phyloP scores from a whole-genome alignment of 768 basidiomycete genomes.

The Amanita rubescens region DNA sequence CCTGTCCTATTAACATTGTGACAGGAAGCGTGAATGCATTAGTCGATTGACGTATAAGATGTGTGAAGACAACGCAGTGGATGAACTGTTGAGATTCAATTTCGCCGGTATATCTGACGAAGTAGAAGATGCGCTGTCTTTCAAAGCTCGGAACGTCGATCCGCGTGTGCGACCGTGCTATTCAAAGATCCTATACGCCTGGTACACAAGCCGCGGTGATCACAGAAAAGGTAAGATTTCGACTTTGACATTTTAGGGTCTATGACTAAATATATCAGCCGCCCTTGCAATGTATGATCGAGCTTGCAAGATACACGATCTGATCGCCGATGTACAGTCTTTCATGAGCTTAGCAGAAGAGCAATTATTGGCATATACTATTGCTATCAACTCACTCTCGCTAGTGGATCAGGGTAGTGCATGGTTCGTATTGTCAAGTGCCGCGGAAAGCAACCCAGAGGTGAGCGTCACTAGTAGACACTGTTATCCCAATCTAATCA shows the following conservation, averaged over 20 bases:
- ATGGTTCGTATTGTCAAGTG: constrained; percentile 68
- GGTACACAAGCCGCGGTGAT: constrained; percentile 83
- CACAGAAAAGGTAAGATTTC: constrained; percentile 75
- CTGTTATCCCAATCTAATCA: constrained; percentile 10
- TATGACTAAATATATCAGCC: constrained; percentile 39
- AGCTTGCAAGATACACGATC: constrained; percentile 65
- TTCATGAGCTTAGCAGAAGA: constrained; percentile 49
- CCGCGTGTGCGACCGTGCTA: constrained; percentile 81
- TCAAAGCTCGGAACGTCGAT: constrained; percentile 92
- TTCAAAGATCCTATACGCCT: constrained; percentile 88
- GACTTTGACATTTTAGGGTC: constrained; percentile 8
- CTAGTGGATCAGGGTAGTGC: constrained; percentile 75
- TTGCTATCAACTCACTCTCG: constrained; percentile 84
- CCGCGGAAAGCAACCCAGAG: constrained; percentile 37
- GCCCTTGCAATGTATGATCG: constrained; percentile 91
- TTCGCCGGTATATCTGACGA: constrained; percentile 82
- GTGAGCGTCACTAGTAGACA: constrained; percentile 31
- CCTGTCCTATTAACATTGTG: constrained; percentile 7
- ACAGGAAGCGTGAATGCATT: constrained; percentile 76
- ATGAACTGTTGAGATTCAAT: constrained; percentile 70
- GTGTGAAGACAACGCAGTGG: constrained; percentile 85
- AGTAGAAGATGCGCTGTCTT: constrained; percentile 81
- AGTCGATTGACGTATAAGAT: constrained; percentile 82
- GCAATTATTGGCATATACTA: constrained; percentile 72
- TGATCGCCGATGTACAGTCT: constrained; percentile 34